Base-by-base conservation (phyloP, 2,329 filamentous ascomycete genomes). In the Colletotrichum cuscutae region DNA sequence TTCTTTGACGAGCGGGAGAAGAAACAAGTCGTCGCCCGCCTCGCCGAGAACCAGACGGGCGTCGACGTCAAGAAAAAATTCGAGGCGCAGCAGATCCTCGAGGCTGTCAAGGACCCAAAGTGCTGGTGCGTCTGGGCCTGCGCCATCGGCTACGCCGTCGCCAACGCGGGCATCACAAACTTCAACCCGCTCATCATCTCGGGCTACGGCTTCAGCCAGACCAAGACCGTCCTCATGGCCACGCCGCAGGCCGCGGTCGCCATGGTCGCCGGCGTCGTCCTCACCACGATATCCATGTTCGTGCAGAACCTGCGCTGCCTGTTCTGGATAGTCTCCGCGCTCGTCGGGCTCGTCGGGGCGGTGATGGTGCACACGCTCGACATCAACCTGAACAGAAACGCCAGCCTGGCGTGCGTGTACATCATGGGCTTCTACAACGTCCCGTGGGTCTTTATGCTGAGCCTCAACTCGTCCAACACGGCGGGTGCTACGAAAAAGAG, bases 11-110 rank as follows among this genome's bases (percentile, higher is more conserved):
- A 92, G 62, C 86, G 90, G 57, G 94, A 96, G 75, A 89, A 90
- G 15, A 79, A 90, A 0, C 85, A 94, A 32, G 92, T 92, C 0
- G 84, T 95, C 32, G 93, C 94, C 75, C 87, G 94, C 0, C 89
- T 96, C 5, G 87, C 93, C 0, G 86, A 90, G 35, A 96, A 96
- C 77, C 90, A 94, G 78, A 94, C 94, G 71, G 94, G 94, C 0
- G 91, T 93, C 24, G 92, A 91, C 2, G 93, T 68, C 56, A 62
- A 90, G 74, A 90, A 91, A 75, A 87, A 93, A 74, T 93, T 92
- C 81, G 92, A 92, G 75, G 85, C 87, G 82, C 86, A 88, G n/a
- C 94, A 97, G 75, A 83, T 93, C 2, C 84, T 88, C n/a, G 87
- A 90, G 74, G 80, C 83, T 0, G 76, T 84, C 2, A 69, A 84